Percentiles rank a stretch among this genome's conserved stretches.
These are phyloP conservation scores for Penicillium cinerascens DNA, from an alignment of 495 filamentous ascomycete genomes.

Conservation along the genomic window DNA sequence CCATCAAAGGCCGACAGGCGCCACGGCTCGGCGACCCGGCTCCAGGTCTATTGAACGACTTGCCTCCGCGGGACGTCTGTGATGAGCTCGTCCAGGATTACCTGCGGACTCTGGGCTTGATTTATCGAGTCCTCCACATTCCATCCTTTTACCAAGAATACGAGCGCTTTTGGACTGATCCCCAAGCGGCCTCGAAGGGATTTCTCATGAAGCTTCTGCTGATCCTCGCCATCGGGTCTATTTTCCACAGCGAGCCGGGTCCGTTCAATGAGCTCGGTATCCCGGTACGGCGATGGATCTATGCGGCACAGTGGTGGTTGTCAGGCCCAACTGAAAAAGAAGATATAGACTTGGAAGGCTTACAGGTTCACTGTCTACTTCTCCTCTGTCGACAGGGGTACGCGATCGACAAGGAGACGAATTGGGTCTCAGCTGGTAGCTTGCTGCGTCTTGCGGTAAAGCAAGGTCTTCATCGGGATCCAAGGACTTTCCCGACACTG, in stretches of 20 bases:
- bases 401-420: constrained; percentile 39
- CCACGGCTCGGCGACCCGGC: constrained; percentile 14
- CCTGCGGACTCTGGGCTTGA: constrained; percentile 38
- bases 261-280: constrained; percentile 23
- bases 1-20: constrained; percentile 17
- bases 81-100: constrained; percentile 31
- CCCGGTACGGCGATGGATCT: constrained; percentile 44
- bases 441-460: constrained; percentile 47
- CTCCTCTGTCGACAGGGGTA: constrained; percentile 47
- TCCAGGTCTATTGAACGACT: constrained; percentile 10
- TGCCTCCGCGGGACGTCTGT: constrained; percentile 16
- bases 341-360: constrained; percentile 33
- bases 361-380: constrained; percentile 51
- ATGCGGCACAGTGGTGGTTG: constrained; percentile 53
- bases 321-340: constrained; percentile 46
- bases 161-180: constrained; percentile 38
- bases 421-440: constrained; percentile 48
- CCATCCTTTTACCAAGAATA: constrained; percentile 52
- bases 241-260: constrained; percentile 27
- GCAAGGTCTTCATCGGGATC: constrained; percentile 55
- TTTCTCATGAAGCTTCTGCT: constrained; percentile 36
- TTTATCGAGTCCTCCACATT: constrained; percentile 55
- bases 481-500: constrained; percentile 43
- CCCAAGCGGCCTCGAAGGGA: constrained; percentile 21
- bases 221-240: constrained; percentile 45